A percentile compares a stretch with the other conserved stretches of the same genome.
These are phyloP conservation scores for Asterionellopsis glacialis DNA, from an alignment of 108 stramenopile genomes.

Conservation along the genomic window DNA sequence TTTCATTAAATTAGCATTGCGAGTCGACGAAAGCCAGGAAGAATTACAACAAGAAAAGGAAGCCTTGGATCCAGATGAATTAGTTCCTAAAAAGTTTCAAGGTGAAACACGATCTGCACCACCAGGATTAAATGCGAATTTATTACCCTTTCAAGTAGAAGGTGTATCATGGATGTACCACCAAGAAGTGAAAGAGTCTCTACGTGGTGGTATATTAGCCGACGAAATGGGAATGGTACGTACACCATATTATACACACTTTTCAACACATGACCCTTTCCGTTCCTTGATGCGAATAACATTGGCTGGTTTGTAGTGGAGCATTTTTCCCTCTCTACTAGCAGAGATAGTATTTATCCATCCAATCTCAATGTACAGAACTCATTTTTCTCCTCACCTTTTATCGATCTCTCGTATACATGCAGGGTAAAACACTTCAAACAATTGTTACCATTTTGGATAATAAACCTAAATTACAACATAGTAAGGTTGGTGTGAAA, in stretches of 20 bases:
- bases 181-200: conserved; percentile 63
- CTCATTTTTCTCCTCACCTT: background rate
- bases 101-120: conserved; percentile 74
- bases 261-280: too few species aligned
- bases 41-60: conserved; percentile 66
- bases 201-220: conserved; percentile 91
- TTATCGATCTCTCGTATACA: too few species aligned
- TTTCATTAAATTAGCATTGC: conserved; percentile 23
- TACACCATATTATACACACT: too few species aligned
- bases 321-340: too few species aligned
- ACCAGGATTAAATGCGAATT: conserved; percentile 59
- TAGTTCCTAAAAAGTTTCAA: conserved; percentile 77
- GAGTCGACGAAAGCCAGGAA: conserved; percentile 45
- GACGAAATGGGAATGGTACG: conserved; percentile 81
- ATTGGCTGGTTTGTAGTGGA: too few species aligned
- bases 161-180: conserved; percentile 91
- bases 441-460: conserved; percentile 90
- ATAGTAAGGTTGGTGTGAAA: conserved; percentile 55
- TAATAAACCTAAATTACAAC: conserved; percentile 78
- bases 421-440: conserved; percentile 93
- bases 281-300: too few species aligned
- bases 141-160: conserved; percentile 96
- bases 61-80: conserved; percentile 83
- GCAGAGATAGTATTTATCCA: too few species aligned
- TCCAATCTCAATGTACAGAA: too few species aligned